Conservation (phyloP, 805 yeast species). For the Nakazawaea siamensis region DNA sequence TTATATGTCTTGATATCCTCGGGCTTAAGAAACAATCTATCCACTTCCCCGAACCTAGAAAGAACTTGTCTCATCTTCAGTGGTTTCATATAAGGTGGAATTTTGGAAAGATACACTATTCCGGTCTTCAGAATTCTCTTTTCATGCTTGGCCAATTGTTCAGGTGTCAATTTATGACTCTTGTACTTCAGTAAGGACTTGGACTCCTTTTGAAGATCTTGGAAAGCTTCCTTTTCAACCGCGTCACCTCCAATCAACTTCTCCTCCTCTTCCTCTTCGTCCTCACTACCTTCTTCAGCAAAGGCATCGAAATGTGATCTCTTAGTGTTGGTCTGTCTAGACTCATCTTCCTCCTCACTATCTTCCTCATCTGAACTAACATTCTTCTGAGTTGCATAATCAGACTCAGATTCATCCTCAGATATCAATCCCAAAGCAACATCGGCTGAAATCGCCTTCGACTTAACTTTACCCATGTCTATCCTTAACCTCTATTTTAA, state of each 20-base stretch:
- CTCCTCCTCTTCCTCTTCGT: conserved; percentile 14
- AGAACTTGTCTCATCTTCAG: conserved; percentile 77
- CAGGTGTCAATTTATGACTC: conserved; percentile 48
- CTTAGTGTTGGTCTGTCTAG: conserved; percentile 9
- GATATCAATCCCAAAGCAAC: conserved; percentile 7
- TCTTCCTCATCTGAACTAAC: neutral
- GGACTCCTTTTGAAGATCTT: conserved; percentile 21
- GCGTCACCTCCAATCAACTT: conserved; percentile 7
- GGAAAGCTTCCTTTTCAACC: conserved; percentile 9
- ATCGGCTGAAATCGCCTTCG: conserved; percentile 6
- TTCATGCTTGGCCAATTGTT: conserved; percentile 45
- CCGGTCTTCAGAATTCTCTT: conserved; percentile 67
- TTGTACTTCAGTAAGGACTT: conserved; percentile 22
- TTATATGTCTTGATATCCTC: conserved; percentile 64
- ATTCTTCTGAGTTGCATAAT: neutral
- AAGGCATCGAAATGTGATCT: conserved; percentile 12
- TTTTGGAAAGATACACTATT: conserved; percentile 81
- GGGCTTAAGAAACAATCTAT: conserved; percentile 78
- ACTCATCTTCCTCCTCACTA: conserved; percentile 5
- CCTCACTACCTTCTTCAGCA: conserved; percentile 16
- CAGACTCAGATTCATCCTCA: conserved; percentile 1
- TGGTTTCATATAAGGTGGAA: conserved; percentile 98
- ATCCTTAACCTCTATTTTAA: too few species aligned
- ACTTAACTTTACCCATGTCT: neutral
- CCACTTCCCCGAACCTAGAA: conserved; percentile 78